Evolutionary conservation across 495 filamentous ascomycete genomes (phyloP), one percentile per base, ranked within the genome.

Genomic region (Tuber melanosporum): DNA sequence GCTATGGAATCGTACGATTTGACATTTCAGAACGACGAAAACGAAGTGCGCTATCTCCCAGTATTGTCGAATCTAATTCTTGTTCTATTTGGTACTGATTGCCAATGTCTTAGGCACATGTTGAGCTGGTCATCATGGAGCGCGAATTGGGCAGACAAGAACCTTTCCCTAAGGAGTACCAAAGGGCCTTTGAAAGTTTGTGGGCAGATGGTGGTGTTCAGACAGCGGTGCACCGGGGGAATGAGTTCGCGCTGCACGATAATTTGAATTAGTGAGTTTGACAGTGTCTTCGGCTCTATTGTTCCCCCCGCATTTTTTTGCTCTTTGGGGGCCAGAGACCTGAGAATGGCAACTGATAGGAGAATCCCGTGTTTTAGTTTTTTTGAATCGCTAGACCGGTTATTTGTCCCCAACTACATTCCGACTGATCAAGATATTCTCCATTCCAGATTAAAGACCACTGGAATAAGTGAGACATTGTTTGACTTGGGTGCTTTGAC

Each of bases 401-500:
- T 99, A 49, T 97, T 96, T 86, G 87, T 90, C n/a, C 88, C 88
- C 62, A 91, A 92, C 78, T 99, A 95, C 86, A 87, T 97, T 71
- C 95, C 95, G n/a, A 94, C 92, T 81, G 94, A 99, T 82, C 95
- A 99, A 85, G 95, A 99, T 85, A 91, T 99, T 77, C 88, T 99
- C 45, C 92, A 95, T 72, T 96, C 95, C 44, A 91, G 95, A 82
- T 86, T 98, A 84, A 89, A 94, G 80, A 98, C 95, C 26, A 98
- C 95, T 12, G 95, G 95, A 82, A 99, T 99, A 78, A 99, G 94
- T 52, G 95, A 99, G 85, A 98, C 95, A 1, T 87, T 96, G 76
- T 99, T 99, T 85, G 94, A 97, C 84, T 88, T 98, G 39, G 94
- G 95, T 43, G 90, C 94, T 79, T 90, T 98, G 84, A 98, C 95